These are phyloP conservation scores for Clavispora santaluciae DNA, from an alignment of 805 yeast genomes.

Conservation along the genomic window DNA sequence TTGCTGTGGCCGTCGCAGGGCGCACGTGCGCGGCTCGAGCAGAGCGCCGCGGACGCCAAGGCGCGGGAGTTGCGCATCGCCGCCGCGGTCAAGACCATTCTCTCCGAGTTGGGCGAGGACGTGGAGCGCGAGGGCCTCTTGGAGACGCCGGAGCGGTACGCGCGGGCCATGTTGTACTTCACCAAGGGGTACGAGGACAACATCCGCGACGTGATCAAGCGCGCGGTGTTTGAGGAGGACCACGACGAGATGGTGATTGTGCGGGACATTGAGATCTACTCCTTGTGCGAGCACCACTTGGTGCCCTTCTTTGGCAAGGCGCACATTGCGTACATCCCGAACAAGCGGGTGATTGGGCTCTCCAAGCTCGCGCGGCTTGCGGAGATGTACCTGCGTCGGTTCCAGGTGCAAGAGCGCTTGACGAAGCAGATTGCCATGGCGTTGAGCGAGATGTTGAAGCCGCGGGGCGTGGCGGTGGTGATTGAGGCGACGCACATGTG, in stretches of 20 bases:
- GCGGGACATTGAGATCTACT: constrained; percentile 85
- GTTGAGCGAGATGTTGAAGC: constrained; percentile 80
- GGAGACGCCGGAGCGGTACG: constrained; percentile 95
- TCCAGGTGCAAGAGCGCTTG: constrained; percentile 96
- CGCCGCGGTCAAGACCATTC: constrained; percentile 70
- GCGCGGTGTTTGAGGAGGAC: constrained; percentile 96
- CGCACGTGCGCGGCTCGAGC: constrained; percentile 71
- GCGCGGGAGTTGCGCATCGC: constrained; percentile 76
- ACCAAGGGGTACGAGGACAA: constrained; percentile 97
- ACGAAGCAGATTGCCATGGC: constrained; percentile 98
- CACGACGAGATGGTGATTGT: constrained; percentile 99
- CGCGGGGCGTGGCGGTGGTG: constrained; percentile 97
- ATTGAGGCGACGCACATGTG: constrained; percentile 99
- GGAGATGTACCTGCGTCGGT: constrained; percentile 91
- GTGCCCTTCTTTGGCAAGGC: constrained; percentile 98
- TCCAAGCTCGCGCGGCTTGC: constrained; percentile 93
- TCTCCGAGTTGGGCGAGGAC: constrained; percentile 89
- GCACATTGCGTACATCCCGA: constrained; percentile 97
- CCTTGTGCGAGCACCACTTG: constrained; percentile 94
- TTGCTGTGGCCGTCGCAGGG: constrained; percentile 92
- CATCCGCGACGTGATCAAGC: constrained; percentile 83
- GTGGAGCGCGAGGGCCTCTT: constrained; percentile 79
- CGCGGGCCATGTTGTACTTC: constrained; percentile 91
- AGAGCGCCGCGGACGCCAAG: constrained; percentile 56
- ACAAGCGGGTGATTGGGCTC: constrained; percentile 85